Base-by-base conservation (phyloP, 177 flowering plant species). In the Telopea speciosissima region DNA sequence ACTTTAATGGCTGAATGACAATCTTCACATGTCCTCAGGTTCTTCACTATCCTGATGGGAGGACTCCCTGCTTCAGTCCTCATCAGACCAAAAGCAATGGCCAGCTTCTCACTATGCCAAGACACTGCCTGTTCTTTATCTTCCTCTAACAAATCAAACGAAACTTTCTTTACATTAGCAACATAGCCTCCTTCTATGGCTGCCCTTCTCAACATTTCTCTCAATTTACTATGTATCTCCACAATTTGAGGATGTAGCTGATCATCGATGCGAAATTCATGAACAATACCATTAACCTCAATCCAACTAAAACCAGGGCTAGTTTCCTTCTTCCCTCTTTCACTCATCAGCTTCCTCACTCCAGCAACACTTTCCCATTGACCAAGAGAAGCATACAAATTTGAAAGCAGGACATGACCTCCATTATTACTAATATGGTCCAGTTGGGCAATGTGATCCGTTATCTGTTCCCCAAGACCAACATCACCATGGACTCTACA, bases 41-140 rank as follows among this genome's bases (percentile, higher is more conserved):
- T 85, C 75, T 85, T 86, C 45, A 81, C 81, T 17, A 88, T 79
- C 23, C 83, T 76, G 70, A 85, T 84, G 11, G 71, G 76, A 9
- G 71, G 76, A 71, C 73, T 73, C 69, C 83, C 79, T 19, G 76
- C 70, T 16, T 28, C 24, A 11, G 85, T 82, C 72, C 71, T 79
- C 74, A 86, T 68, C 70, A 86, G 60, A 8, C 80, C 86, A 72
- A 86, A 89, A 36, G 88, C 85, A 73, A 89, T 28, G 13, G 85
- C 86, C 67, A 88, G 62, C 83, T 85, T 87, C 77, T 88, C 90
- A 74, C 86, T 83, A 65, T 83, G 88, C 79, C 74, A 81, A 63
- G 80, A 72, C 31, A 82, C 67, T 23, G 87, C 84, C 72, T 80
- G 79, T 74, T 81, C 81, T 75, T 80, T 87, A 68, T 87, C 89